These are phyloP conservation scores for Lantana camara DNA, from an alignment of 257 asterid species.

Conservation along the genomic window DNA sequence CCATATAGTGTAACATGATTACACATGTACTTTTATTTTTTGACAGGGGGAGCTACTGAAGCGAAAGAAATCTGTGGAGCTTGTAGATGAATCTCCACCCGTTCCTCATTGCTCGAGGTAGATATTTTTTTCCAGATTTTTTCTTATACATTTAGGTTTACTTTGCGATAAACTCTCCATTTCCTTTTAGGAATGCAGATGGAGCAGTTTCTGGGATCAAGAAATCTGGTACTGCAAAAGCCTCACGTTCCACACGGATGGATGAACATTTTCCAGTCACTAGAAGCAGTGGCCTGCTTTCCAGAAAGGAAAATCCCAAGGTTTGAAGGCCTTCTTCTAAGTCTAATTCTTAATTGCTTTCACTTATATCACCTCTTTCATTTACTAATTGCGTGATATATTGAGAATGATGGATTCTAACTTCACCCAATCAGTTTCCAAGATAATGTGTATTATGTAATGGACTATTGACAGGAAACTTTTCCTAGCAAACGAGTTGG, in stretches of 20 bases:
- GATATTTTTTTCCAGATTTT: neutral
- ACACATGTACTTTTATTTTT: conserved; percentile 10
- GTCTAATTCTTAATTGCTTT: conserved; percentile 12
- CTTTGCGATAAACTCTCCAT: conserved; percentile 17
- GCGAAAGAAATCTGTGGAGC: conserved; percentile 46
- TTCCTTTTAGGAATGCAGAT: conserved; percentile 48
- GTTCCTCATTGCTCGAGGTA: conserved; percentile 46
- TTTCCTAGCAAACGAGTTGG: conserved; percentile 34
- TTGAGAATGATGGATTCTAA: neutral
- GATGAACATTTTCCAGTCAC: conserved; percentile 64
- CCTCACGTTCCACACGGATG: conserved; percentile 63
- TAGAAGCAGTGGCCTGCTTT: conserved; percentile 61
- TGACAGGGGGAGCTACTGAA: conserved; percentile 80
- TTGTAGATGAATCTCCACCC: conserved; percentile 53
- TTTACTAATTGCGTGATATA: neutral
- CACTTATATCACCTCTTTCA: neutral
- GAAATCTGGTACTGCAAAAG: conserved; percentile 51
- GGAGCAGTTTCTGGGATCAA: conserved; percentile 47
- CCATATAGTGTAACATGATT: conserved; percentile 4
- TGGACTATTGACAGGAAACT: conserved; percentile 52
- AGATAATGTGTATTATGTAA: conserved; percentile 5
- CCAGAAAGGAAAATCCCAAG: conserved; percentile 58
- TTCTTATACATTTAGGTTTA: conserved; percentile 1
- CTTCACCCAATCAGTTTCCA: neutral
- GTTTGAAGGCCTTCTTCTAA: conserved; percentile 35